A percentile compares a stretch with the other conserved stretches of the same genome.
Conservation (phyloP, 2,329 filamentous ascomycete species). For the Alternaria atra region DNA sequence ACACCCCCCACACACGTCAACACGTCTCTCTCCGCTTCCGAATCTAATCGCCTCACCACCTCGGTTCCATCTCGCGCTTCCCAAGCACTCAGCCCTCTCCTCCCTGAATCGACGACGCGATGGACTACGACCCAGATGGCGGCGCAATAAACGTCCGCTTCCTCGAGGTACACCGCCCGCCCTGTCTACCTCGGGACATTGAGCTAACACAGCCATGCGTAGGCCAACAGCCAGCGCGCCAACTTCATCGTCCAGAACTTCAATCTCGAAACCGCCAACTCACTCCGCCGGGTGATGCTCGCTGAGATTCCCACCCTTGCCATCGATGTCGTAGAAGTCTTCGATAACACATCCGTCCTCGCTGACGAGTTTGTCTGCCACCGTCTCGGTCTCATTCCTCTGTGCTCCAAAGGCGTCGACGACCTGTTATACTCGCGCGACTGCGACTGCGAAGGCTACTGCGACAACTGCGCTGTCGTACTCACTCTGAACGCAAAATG, state of each 20-base stretch:
- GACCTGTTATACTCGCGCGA: constrained; percentile 87
- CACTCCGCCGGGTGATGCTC: constrained; percentile 87
- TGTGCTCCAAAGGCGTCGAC: constrained; percentile 84
- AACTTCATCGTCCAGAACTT: constrained; percentile 92
- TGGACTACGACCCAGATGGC: constrained; percentile 62
- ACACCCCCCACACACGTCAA: constrained; percentile 28
- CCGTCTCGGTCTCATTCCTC: constrained; percentile 86
- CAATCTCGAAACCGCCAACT: constrained; percentile 91
- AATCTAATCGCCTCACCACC: constrained; percentile 28
- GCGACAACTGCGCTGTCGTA: constrained; percentile 87
- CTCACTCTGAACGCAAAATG: constrained; percentile 87
- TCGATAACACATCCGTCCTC: constrained; percentile 92
- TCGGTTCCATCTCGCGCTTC: constrained; percentile 16
- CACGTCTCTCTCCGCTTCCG: constrained; percentile 27
- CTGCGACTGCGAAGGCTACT: constrained; percentile 96
- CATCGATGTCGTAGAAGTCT: constrained; percentile 92
- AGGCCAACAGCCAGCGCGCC: constrained; percentile 83
- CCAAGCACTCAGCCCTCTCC: constrained; percentile 20
- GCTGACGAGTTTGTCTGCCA: constrained; percentile 96
- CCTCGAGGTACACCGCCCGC: constrained; percentile 45
- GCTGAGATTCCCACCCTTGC: constrained; percentile 94
- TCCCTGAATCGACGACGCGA: constrained; percentile 39
- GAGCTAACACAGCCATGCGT: constrained; percentile 32
- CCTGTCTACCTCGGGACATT: constrained; percentile 19
- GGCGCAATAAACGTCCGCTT: constrained; percentile 54